Conservation (phyloP, 1,139 yeast genomes). For the Candida neerlandica region DNA sequence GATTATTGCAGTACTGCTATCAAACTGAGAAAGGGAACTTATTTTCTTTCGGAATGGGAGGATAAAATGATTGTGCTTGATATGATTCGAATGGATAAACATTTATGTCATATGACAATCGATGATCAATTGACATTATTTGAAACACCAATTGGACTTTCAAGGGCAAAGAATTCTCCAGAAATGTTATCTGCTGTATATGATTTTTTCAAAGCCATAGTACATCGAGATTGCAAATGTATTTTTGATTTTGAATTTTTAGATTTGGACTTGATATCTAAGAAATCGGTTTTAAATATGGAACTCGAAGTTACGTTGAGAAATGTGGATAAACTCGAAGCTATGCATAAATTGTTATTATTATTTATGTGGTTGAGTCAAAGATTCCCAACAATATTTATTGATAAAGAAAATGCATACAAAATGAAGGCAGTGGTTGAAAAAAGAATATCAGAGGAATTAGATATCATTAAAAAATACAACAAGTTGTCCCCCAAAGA, state of each 20-base stretch:
- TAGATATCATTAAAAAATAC: slow-evolving; percentile 42
- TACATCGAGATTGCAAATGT: slow-evolving; percentile 39
- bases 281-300: slow-evolving; percentile 23
- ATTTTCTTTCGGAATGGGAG: slow-evolving; percentile 47
- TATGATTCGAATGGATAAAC: slow-evolving; percentile 42
- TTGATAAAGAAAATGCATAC: slow-evolving; percentile 73
- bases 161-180: slow-evolving; percentile 16
- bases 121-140: slow-evolving; percentile 62
- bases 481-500: slow-evolving; percentile 10
- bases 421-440: slow-evolving; percentile 70
- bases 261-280: slow-evolving; percentile 29
- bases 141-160: slow-evolving; percentile 57
- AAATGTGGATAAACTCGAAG: slow-evolving; percentile 58
- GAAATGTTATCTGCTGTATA: slow-evolving; percentile 25
- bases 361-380: slow-evolving; percentile 86
- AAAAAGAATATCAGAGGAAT: slow-evolving; percentile 63
- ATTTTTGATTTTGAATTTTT: slow-evolving; percentile 48
- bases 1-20: background rate
- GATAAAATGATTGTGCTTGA: slow-evolving; percentile 46
- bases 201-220: slow-evolving; percentile 40
- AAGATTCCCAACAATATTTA: slow-evolving; percentile 79
- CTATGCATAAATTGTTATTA: slow-evolving; percentile 66
- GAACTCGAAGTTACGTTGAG: slow-evolving; percentile 30
- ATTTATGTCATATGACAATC: slow-evolving; percentile 29
- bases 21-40: slow-evolving; percentile 25